phyloP scores from a whole-genome alignment of 768 basidiomycete genomes.

The Lanmaoa rubissima region DNA sequence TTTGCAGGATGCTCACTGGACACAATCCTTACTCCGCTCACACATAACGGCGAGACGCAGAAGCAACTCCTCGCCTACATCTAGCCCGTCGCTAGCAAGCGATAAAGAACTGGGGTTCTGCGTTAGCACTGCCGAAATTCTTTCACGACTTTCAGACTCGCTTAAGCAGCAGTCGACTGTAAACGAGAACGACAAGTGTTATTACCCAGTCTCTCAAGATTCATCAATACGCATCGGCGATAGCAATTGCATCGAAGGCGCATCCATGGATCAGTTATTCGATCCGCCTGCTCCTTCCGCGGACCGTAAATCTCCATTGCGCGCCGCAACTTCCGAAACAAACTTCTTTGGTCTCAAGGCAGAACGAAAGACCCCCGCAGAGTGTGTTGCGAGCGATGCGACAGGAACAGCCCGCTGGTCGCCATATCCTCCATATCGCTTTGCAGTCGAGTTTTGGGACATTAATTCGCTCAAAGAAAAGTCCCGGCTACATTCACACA shows the following conservation, averaged over 20 bases:
- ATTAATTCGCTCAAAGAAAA: slow-evolving; percentile 82
- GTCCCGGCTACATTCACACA: slow-evolving; percentile 76
- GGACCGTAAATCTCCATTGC: slow-evolving; percentile 27
- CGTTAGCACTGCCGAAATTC: slow-evolving; percentile 53
- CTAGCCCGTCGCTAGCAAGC: slow-evolving; percentile 36
- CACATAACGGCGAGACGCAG: slow-evolving; percentile 46
- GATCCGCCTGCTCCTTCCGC: slow-evolving; percentile 32
- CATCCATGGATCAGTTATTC: slow-evolving; percentile 73
- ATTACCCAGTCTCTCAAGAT: slow-evolving; percentile 66
- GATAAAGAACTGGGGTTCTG: slow-evolving; percentile 70
- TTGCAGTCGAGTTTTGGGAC: slow-evolving; percentile 90
- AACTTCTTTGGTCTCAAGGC: slow-evolving; percentile 65
- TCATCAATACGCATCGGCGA: slow-evolving; percentile 77
- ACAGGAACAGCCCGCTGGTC: slow-evolving; percentile 57
- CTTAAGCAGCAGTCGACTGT: slow-evolving; percentile 8
- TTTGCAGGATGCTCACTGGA: slow-evolving; percentile 81
- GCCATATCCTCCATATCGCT: slow-evolving; percentile 76
- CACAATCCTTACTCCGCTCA: slow-evolving; percentile 63
- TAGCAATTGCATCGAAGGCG: slow-evolving; percentile 47
- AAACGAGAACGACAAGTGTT: slow-evolving; percentile 37
- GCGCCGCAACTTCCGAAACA: slow-evolving; percentile 40
- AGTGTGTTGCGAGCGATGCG: slow-evolving; percentile 42
- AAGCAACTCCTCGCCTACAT: slow-evolving; percentile 28
- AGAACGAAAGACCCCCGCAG: slow-evolving; percentile 39
- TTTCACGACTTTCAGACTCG: slow-evolving; percentile 27